These are phyloP conservation scores for Oxyria digyna DNA, from an alignment of 148 eudicot species.

Conservation along the genomic window DNA sequence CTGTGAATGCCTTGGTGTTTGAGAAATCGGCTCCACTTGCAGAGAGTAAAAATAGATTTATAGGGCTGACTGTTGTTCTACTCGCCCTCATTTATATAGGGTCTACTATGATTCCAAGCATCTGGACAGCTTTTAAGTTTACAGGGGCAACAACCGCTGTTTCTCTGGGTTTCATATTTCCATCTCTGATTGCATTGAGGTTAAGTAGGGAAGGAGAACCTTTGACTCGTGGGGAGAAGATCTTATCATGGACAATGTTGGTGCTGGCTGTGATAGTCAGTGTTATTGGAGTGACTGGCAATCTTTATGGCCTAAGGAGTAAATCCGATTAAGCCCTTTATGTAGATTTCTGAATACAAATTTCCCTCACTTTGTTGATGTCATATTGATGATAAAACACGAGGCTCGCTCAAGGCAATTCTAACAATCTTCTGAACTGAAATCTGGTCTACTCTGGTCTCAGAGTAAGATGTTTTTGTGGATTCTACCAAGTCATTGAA, in stretches of 20 bases:
- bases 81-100: slow-evolving; percentile 55
- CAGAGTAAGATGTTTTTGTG: not conserved
- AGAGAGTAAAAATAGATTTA: slow-evolving; percentile 63
- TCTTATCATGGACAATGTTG: slow-evolving; percentile 64
- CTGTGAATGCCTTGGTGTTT: slow-evolving; percentile 70
- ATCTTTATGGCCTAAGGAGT: slow-evolving; percentile 49
- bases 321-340: slow-evolving; percentile 19
- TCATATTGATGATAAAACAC: too few species aligned
- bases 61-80: slow-evolving; percentile 39
- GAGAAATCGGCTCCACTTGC: slow-evolving; percentile 45
- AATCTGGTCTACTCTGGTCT: not conserved
- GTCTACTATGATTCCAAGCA: slow-evolving; percentile 82
- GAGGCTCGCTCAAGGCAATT: not conserved
- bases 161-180: slow-evolving; percentile 86
- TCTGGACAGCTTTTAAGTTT: slow-evolving; percentile 94
- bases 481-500: not conserved
- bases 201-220: slow-evolving; percentile 43
- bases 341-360: not conserved
- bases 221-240: slow-evolving; percentile 39
- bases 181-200: slow-evolving; percentile 63
- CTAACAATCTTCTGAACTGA: not conserved
- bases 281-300: slow-evolving; percentile 65
- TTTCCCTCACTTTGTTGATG: not conserved
- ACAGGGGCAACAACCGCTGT: slow-evolving; percentile 98
- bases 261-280: slow-evolving; percentile 63